phyloP scores from a whole-genome alignment of 805 yeast species.

The Wickerhamomyces queroliae region DNA sequence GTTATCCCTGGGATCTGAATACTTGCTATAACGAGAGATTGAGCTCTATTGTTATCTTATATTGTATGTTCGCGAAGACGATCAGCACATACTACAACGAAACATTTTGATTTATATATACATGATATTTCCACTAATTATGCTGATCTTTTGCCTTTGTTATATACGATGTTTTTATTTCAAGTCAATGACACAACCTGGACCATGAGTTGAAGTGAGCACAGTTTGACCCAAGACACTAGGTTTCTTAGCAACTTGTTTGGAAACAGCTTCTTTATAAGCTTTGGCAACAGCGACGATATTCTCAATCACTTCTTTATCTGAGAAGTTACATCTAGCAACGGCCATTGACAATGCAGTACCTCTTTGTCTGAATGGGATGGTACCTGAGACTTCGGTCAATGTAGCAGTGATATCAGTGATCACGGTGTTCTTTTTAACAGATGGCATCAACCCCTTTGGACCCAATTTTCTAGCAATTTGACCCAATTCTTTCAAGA shows the following conservation, averaged over 20 bases:
- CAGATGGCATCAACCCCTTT: conserved; percentile 80
- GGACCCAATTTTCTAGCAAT: conserved; percentile 86
- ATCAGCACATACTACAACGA: no score
- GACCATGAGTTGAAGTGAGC: conserved; percentile 70
- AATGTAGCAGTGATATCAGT: conserved; percentile 55
- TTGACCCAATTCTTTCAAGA: conserved; percentile 52
- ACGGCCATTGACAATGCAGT: conserved; percentile 59
- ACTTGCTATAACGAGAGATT: no score
- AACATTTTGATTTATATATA: conserved; percentile 1
- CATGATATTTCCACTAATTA: no score
- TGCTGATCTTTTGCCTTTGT: no score
- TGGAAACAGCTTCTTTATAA: conserved; percentile 43
- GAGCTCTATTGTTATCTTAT: no score
- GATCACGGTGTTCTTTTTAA: conserved; percentile 80
- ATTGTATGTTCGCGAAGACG: no score
- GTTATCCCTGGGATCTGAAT: background rate
- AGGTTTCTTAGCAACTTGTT: conserved; percentile 62
- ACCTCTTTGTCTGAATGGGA: conserved; percentile 73
- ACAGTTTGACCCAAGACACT: conserved; percentile 65
- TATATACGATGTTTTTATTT: conserved; percentile 7
- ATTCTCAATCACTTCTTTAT: conserved; percentile 68
- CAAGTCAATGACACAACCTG: conserved; percentile 65
- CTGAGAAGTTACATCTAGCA: conserved; percentile 74
- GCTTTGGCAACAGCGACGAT: conserved; percentile 62
- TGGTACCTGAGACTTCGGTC: conserved; percentile 52